These are phyloP conservation scores for Karstenula rhodostoma DNA, from an alignment of 2,329 filamentous ascomycete species.

Conservation along the genomic window DNA sequence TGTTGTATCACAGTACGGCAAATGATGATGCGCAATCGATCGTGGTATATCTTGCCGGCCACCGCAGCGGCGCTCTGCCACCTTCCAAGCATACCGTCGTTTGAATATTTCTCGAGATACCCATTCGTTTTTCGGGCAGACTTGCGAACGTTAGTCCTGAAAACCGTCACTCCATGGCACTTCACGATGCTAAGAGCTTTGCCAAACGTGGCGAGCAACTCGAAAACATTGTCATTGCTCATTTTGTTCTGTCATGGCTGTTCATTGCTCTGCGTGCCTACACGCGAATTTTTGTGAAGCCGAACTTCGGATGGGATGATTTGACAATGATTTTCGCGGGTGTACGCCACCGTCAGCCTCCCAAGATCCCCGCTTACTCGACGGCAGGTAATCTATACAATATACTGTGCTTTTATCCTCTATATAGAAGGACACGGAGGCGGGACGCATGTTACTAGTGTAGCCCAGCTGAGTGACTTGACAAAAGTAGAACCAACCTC, in stretches of 20 bases:
- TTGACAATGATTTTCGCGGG: slow-evolving; percentile 50
- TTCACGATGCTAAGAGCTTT: slow-evolving; percentile 27
- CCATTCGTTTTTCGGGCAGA: neutral
- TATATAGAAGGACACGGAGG: slow-evolving; percentile 42
- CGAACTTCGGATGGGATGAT: slow-evolving; percentile 56
- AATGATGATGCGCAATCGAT: neutral
- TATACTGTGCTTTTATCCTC: slow-evolving; percentile 40
- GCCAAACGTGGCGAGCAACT: slow-evolving; percentile 31
- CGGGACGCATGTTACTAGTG: slow-evolving; percentile 39
- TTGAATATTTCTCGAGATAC: neutral
- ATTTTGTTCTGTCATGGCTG: slow-evolving; percentile 49
- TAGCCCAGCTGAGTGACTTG: slow-evolving; percentile 32
- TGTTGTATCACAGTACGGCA: slow-evolving; percentile 2
- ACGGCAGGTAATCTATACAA: slow-evolving; percentile 42
- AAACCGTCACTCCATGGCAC: slow-evolving; percentile 29
- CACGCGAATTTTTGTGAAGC: slow-evolving; percentile 50
- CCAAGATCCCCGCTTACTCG: neutral
- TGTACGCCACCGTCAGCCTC: slow-evolving; percentile 32
- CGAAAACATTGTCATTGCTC: slow-evolving; percentile 42
- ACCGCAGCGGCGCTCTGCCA: neutral
- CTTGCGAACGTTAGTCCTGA: neutral
- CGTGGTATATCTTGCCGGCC: neutral
- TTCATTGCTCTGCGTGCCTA: slow-evolving; percentile 51
- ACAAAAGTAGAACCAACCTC: slow-evolving; percentile 32
- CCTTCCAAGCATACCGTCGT: neutral